These are phyloP conservation scores for Zasmidium angulare DNA, from an alignment of 2,329 filamentous ascomycete species.

Conservation along the genomic window DNA sequence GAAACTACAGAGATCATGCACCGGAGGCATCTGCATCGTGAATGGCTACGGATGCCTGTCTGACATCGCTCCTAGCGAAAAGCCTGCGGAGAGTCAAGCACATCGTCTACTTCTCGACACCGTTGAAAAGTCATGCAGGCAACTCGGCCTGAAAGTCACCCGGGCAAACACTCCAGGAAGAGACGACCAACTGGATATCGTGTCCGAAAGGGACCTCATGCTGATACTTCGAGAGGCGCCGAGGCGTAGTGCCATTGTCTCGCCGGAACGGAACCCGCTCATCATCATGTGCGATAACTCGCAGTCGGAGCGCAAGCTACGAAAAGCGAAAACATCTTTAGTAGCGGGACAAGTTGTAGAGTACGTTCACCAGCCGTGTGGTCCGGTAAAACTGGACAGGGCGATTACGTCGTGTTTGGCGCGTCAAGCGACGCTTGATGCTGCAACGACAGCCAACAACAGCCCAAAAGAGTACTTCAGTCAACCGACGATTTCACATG, in stretches of 20 bases:
- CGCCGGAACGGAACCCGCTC: slow-evolving; percentile 22
- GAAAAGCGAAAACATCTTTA: slow-evolving; percentile 16
- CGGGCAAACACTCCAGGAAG: slow-evolving; percentile 15
- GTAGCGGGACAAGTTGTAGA: slow-evolving; percentile 21
- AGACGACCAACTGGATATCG: slow-evolving; percentile 22
- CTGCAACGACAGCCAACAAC: neutral
- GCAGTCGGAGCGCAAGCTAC: slow-evolving; percentile 24
- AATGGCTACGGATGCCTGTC: no score
- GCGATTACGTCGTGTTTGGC: slow-evolving; percentile 22
- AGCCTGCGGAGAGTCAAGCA: slow-evolving; percentile 16
- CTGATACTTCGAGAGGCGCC: slow-evolving; percentile 13
- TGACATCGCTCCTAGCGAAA: slow-evolving; percentile 2
- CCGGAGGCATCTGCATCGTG: slow-evolving; percentile 16
- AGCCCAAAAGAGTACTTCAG: neutral
- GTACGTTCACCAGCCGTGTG: slow-evolving; percentile 27
- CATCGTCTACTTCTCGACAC: slow-evolving; percentile 17
- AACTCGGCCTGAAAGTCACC: slow-evolving; percentile 18
- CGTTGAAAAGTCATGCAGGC: slow-evolving; percentile 19
- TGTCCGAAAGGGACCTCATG: slow-evolving; percentile 23
- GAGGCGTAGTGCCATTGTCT: slow-evolving; percentile 9
- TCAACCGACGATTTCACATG: neutral
- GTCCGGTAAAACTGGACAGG: slow-evolving; percentile 22
- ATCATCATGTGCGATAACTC: slow-evolving; percentile 28
- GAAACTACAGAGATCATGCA: slow-evolving; percentile 12
- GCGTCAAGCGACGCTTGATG: neutral